phyloP scores from a whole-genome alignment of 495 filamentous ascomycete genomes.

The Trichoderma gamsii region DNA sequence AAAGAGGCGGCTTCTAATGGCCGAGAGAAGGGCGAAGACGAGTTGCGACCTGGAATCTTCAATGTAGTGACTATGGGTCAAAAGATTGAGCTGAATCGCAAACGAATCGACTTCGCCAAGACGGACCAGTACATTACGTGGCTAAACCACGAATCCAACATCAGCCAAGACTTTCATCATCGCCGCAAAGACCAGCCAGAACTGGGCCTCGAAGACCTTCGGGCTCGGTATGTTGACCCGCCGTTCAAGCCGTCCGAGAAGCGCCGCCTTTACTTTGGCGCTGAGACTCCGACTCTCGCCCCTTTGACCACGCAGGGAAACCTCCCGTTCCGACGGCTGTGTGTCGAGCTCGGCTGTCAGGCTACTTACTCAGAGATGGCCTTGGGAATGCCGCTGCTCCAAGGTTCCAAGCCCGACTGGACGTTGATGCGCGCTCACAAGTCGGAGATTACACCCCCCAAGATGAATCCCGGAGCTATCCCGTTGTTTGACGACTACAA shows the following conservation, averaged over 20 bases:
- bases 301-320: conserved; percentile 93
- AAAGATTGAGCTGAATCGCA: conserved; percentile 66
- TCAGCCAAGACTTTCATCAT: conserved; percentile 38
- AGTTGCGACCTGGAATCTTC: conserved; percentile 50
- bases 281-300: conserved; percentile 84
- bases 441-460: conserved; percentile 65
- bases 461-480: conserved; percentile 38
- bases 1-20: conserved; percentile 12
- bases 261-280: conserved; percentile 82
- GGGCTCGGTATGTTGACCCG: conserved; percentile 73
- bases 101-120: conserved; percentile 58
- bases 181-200: conserved; percentile 35
- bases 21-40: conserved; percentile 26
- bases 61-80: conserved; percentile 62
- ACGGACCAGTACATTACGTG: conserved; percentile 71
- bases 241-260: conserved; percentile 90
- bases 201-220: conserved; percentile 54
- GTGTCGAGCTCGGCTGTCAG: conserved; percentile 80
- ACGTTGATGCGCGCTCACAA: conserved; percentile 86
- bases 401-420: conserved; percentile 89
- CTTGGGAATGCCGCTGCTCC: conserved; percentile 82
- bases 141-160: conserved; percentile 55
- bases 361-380: conserved; percentile 99
- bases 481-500: conserved; percentile 65
- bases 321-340: conserved; percentile 90